A percentile compares a stretch with the other conserved stretches of the same genome.
phyloP scores from a whole-genome alignment of 2,329 filamentous ascomycete species.

The Chaetomium globosum region DNA sequence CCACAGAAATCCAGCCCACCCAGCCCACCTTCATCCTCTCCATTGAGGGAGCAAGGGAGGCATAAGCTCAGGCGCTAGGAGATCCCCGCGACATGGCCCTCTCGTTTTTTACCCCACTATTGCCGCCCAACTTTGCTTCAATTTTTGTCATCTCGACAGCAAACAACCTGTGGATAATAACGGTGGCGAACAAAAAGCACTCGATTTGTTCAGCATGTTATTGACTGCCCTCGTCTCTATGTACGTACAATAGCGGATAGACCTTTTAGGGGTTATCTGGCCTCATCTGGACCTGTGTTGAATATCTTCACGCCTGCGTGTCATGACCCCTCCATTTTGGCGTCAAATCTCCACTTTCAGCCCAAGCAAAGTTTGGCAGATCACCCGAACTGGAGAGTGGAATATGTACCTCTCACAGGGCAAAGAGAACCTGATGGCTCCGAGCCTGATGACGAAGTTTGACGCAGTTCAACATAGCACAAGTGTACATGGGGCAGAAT shows the following conservation, averaged over 20 bases:
- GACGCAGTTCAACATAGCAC: neutral
- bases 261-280: no score
- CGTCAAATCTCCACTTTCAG: constrained; percentile 10
- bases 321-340: neutral
- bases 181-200: neutral
- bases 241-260: neutral
- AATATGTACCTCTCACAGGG: neutral
- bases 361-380: constrained; percentile 10
- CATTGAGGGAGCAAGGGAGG: neutral
- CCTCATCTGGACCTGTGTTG: neutral
- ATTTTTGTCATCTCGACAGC: neutral
- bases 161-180: neutral
- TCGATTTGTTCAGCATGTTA: neutral
- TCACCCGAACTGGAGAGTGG: neutral
- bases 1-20: no score
- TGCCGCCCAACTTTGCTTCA: constrained; percentile 4
- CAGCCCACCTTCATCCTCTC: neutral
- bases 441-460: neutral
- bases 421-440: neutral
- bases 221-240: neutral
- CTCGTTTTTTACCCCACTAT: constrained; percentile 1
- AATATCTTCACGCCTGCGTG: neutral
- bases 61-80: neutral
- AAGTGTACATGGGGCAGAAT: neutral
- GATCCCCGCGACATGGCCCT: neutral